phyloP scores from a whole-genome alignment of 2,329 filamentous ascomycete species.

The Cercospora sp. region DNA sequence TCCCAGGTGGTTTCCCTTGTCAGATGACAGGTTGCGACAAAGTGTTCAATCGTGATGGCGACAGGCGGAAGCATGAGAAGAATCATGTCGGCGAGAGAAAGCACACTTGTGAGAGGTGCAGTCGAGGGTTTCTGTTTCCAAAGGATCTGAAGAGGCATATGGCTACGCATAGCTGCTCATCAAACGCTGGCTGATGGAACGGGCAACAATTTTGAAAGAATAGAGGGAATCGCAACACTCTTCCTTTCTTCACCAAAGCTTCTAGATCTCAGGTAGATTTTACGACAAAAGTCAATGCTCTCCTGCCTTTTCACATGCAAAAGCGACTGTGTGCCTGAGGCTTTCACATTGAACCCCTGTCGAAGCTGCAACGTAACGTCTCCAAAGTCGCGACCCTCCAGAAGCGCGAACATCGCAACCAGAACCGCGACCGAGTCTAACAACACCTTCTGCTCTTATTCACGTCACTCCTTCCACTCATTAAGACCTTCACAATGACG shows the following conservation, averaged over 20 bases:
- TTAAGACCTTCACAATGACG: slow-evolving; percentile 64
- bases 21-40: slow-evolving; percentile 12
- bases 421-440: not conserved
- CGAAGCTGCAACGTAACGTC: slow-evolving; percentile 8
- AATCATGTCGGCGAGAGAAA: slow-evolving; percentile 17
- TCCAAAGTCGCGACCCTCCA: slow-evolving; percentile 2
- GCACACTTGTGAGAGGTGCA: slow-evolving; percentile 18
- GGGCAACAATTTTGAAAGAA: not conserved
- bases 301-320: not conserved
- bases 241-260: not conserved
- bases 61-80: slow-evolving; percentile 25
- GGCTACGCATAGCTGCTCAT: slow-evolving; percentile 1
- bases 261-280: not conserved
- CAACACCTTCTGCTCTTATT: not conserved
- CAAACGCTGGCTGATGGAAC: not conserved
- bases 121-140: slow-evolving; percentile 20
- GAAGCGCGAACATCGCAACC: not conserved
- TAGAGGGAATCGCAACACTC: not conserved
- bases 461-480: slow-evolving; percentile 20
- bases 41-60: slow-evolving; percentile 23
- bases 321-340: not conserved
- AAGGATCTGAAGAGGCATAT: slow-evolving; percentile 24
- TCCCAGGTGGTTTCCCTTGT: slow-evolving; percentile 18
- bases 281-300: not conserved
- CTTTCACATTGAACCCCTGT: slow-evolving; percentile 3